Percentiles rank a stretch among this genome's conserved stretches.
Conservation (phyloP, 139 green algal species). For the Chlamydomonas sp. region DNA sequence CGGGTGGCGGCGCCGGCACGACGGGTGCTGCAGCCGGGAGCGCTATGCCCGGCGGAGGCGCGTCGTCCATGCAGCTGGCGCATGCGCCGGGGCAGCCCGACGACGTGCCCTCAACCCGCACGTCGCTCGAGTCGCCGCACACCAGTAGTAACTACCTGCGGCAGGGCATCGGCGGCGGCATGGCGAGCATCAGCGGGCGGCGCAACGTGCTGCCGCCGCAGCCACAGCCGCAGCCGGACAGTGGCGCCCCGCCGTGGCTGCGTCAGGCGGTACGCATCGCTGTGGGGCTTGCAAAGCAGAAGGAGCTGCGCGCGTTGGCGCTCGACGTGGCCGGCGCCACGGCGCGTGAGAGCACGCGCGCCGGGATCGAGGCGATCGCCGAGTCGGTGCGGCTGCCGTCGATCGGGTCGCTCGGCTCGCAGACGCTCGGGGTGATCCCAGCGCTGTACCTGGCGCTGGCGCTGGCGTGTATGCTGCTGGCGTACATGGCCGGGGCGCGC, state of each 20-base stretch:
- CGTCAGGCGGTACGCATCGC: conserved; percentile 19
- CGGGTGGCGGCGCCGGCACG: not conserved
- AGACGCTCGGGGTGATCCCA: not conserved
- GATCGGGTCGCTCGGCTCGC: not conserved
- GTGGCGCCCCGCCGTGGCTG: not conserved
- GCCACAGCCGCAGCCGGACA: too few relatives aligned
- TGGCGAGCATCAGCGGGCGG: not conserved
- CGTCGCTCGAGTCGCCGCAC: not conserved
- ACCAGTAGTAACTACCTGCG: not conserved
- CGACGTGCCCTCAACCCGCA: not conserved
- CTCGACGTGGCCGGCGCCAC: conserved; percentile 26
- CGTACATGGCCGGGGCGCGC: not conserved
- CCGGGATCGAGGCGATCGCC: conserved; percentile 22
- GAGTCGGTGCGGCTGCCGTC: not conserved
- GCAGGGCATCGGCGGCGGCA: not conserved
- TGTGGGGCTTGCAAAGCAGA: conserved; percentile 21
- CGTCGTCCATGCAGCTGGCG: not conserved
- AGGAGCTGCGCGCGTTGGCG: conserved; percentile 27
- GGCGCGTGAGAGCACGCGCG: conserved; percentile 22
- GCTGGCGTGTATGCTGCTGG: not conserved
- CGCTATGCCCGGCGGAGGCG: not conserved
- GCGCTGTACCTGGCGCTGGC: conserved; percentile 2
- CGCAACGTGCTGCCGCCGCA: conserved; percentile 2
- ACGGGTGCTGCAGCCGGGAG: not conserved
- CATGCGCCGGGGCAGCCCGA: too few relatives aligned